Evolutionary conservation across 1,139 yeast species (phyloP).

Genomic region (Scheffersomyces cryptocercus): DNA sequence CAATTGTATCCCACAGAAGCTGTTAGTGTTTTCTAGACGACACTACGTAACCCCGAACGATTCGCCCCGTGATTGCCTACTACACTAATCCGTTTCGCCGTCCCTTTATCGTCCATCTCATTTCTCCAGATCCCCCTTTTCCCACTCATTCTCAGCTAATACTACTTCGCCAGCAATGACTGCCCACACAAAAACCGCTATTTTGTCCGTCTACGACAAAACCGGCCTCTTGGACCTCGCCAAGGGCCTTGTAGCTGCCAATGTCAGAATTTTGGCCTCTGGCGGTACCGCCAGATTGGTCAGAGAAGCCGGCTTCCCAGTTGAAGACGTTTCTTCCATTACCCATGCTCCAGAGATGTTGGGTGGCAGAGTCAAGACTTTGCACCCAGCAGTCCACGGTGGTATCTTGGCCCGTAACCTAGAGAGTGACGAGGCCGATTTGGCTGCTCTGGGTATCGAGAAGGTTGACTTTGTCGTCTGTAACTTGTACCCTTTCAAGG

Average conservation of each 20-base stretch:
- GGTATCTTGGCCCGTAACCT: conserved; percentile 95
- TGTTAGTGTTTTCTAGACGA: too few relatives aligned
- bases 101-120: too few relatives aligned
- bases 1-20: too few relatives aligned
- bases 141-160: too few relatives aligned
- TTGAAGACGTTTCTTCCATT: conserved; percentile 89
- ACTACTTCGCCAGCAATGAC: conserved; percentile 21
- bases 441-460: conserved; percentile 83
- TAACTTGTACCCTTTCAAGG: conserved; percentile 96
- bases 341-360: conserved; percentile 99
- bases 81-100: too few relatives aligned
- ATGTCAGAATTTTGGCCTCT: conserved; percentile 90
- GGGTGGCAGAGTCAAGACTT: conserved; percentile 96
- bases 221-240: conserved; percentile 95
- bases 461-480: conserved; percentile 97
- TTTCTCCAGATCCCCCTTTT: too few relatives aligned
- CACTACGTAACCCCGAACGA: too few relatives aligned
- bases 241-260: conserved; percentile 84
- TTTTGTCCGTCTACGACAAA: conserved; percentile 94
- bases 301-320: conserved; percentile 97
- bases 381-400: conserved; percentile 98
- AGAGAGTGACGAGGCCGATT: conserved; percentile 86
- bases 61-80: too few relatives aligned
- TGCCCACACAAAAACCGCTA: conserved; percentile 74
- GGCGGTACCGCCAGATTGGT: conserved; percentile 96